Evolutionary conservation across 345 rosid genomes (phyloP).

Genomic region (Salix suchowensis): DNA sequence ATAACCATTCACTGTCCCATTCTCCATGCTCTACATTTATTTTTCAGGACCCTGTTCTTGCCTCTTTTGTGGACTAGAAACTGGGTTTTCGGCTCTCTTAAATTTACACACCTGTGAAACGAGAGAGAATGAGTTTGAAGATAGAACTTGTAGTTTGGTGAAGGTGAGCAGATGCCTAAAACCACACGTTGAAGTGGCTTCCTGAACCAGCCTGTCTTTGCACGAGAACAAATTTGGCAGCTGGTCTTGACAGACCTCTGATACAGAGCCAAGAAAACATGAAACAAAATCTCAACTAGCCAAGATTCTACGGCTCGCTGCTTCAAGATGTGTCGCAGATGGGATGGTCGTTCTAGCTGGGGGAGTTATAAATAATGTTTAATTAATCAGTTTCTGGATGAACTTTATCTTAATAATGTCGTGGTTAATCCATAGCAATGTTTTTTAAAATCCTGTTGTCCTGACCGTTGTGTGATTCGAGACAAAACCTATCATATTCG

Average conservation of each 20-base stretch:
- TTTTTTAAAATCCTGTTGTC: too few species aligned
- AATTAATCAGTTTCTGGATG: too few species aligned
- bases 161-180: neutral
- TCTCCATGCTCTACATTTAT: slow-evolving; percentile 26
- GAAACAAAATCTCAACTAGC: neutral
- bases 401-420: too few species aligned
- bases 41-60: slow-evolving; percentile 13
- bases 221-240: slow-evolving; percentile 7
- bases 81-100: neutral
- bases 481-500: too few species aligned
- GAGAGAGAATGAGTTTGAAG: neutral
- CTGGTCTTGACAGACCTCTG: neutral
- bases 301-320: too few species aligned
- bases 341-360: too few species aligned
- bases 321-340: neutral
- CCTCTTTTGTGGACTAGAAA: neutral
- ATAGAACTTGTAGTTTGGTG: neutral
- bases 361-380: too few species aligned
- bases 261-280: neutral
- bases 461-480: too few species aligned
- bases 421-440: too few species aligned
- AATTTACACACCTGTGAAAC: neutral
- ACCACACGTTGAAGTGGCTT: slow-evolving; percentile 15
- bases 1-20: slow-evolving; percentile 21
- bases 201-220: neutral